phyloP scores from a whole-genome alignment of 805 yeast genomes.

The Lipomyces sp. region DNA sequence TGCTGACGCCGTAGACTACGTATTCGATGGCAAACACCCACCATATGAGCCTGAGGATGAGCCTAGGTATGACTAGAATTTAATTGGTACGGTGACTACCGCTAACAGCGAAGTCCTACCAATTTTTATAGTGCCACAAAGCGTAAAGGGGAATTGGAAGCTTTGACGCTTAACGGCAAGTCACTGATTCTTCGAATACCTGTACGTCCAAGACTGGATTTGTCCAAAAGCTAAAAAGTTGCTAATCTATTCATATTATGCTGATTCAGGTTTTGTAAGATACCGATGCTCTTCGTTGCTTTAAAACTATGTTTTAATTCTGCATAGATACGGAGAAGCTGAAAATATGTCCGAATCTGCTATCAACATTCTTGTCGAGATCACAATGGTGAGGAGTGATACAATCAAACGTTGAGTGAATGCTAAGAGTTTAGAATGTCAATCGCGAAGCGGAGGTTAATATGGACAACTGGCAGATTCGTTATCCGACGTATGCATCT shows the following conservation, averaged over 20 bases:
- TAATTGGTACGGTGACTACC: neutral
- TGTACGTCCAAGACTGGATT: slow-evolving; percentile 8
- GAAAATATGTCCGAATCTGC: slow-evolving; percentile 27
- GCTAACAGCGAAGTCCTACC: slow-evolving; percentile 24
- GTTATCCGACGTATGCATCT: slow-evolving; percentile 33
- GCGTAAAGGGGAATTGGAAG: slow-evolving; percentile 25
- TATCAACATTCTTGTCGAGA: slow-evolving; percentile 27
- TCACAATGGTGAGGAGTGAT: slow-evolving; percentile 16
- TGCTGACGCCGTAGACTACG: slow-evolving; percentile 23
- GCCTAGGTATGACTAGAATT: slow-evolving; percentile 21
- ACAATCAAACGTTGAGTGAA: neutral
- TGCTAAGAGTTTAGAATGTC: slow-evolving; percentile 15
- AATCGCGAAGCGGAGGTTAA: slow-evolving; percentile 12
- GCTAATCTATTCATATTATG: neutral
- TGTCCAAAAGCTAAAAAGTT: neutral
- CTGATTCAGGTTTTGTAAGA: slow-evolving; percentile 17
- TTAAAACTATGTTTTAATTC: neutral
- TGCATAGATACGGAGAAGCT: slow-evolving; percentile 18
- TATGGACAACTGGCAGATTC: slow-evolving; percentile 32
- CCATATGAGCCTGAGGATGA: slow-evolving; percentile 33
- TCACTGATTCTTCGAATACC: slow-evolving; percentile 29
- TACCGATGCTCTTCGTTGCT: neutral
- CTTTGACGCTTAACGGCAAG: slow-evolving; percentile 7
- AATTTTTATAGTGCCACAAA: slow-evolving; percentile 31
- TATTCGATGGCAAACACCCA: slow-evolving; percentile 32